Evolutionary conservation across 345 rosid species (phyloP).

Genomic region (Aurinia saxatilis): DNA sequence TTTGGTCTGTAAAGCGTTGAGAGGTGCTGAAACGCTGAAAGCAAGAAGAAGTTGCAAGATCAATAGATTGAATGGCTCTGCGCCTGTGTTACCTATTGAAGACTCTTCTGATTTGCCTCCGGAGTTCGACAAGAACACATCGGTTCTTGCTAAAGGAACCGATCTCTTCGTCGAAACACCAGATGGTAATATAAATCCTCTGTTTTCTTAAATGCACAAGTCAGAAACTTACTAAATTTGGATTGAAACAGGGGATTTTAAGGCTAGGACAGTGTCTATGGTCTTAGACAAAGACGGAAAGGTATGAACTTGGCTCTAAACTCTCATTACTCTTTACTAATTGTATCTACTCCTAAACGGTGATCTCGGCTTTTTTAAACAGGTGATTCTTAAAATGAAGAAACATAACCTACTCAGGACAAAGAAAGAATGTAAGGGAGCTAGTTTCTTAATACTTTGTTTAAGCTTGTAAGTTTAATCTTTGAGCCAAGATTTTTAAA

Average conservation of each 20-base stretch:
- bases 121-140: constrained; percentile 53
- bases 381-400: constrained; percentile 63
- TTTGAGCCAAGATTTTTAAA: neutral
- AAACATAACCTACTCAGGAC: constrained; percentile 64
- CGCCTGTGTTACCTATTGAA: constrained; percentile 64
- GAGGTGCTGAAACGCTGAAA: constrained; percentile 78
- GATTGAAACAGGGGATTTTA: constrained; percentile 58
- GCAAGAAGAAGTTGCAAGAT: constrained; percentile 71
- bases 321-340: neutral
- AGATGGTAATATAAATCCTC: constrained; percentile 45
- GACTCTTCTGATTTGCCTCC: constrained; percentile 41
- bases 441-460: neutral
- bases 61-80: constrained; percentile 44
- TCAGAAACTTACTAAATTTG: constrained; percentile 8
- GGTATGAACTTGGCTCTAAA: constrained; percentile 30
- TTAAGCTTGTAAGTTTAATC: neutral
- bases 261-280: constrained; percentile 55
- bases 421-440: constrained; percentile 58
- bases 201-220: neutral
- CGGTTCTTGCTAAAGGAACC: constrained; percentile 59
- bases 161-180: constrained; percentile 71
- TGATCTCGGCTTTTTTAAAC: constrained; percentile 15
- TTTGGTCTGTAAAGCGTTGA: constrained; percentile 45
- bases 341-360: too few species aligned
- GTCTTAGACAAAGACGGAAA: constrained; percentile 46